A percentile compares a stretch with the other conserved stretches of the same genome.
phyloP scores from a whole-genome alignment of 2,329 filamentous ascomycete genomes.

The Aspergillus cejpii region DNA sequence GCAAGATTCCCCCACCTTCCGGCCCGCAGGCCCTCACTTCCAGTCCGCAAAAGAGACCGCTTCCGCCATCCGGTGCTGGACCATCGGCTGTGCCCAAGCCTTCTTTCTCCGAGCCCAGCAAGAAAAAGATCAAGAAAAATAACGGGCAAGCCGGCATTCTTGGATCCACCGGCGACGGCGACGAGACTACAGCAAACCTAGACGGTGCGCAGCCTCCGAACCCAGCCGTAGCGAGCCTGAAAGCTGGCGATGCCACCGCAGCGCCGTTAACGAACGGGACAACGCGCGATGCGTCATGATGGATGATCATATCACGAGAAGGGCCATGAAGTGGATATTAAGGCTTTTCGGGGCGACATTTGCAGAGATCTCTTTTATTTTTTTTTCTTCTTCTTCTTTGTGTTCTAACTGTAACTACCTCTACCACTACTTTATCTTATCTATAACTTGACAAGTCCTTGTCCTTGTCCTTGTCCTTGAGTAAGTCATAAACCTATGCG shows the following conservation, averaged over 20 bases:
- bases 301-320: constrained; percentile 8
- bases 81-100: constrained; percentile 23
- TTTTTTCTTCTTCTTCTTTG: constrained; percentile 15
- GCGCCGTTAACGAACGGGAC: constrained; percentile 51
- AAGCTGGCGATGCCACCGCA: constrained; percentile 27
- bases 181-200: constrained; percentile 19
- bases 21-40: constrained; percentile 27
- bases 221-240: constrained; percentile 39
- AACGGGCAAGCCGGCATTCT: constrained; percentile 28
- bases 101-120: constrained; percentile 32
- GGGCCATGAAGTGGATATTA: too few species aligned
- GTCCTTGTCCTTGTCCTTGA: background rate
- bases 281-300: constrained; percentile 45
- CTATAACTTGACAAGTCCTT: too few species aligned
- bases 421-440: constrained; percentile 6
- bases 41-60: constrained; percentile 40
- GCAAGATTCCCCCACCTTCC: constrained; percentile 38
- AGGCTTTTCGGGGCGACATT: background rate
- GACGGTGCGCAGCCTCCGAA: constrained; percentile 12
- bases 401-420: constrained; percentile 16
- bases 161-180: constrained; percentile 21
- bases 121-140: constrained; percentile 41
- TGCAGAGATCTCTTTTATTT: constrained; percentile 1
- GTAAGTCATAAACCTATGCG: too few species aligned
- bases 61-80: constrained; percentile 23